Evolutionary conservation across 257 asterid species (phyloP).

Genomic region (Coffea eugenioides): DNA sequence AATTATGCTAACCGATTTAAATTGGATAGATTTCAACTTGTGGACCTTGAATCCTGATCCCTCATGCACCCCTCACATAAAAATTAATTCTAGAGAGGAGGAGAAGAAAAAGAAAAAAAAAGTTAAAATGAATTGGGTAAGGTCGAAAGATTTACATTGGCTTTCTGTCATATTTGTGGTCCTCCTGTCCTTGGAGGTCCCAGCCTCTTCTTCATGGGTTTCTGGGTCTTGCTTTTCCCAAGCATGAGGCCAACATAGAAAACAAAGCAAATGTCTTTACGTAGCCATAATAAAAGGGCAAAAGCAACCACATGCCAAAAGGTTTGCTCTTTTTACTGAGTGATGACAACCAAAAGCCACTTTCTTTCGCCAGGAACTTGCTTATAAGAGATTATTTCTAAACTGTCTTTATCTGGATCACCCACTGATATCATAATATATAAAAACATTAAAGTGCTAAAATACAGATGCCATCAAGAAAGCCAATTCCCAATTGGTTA

Average conservation of each 20-base stretch:
- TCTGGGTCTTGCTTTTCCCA: constrained; percentile 28
- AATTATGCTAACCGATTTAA: too few species aligned
- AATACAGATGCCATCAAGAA: background rate
- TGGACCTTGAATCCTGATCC: too few species aligned
- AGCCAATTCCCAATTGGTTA: background rate
- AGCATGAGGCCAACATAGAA: constrained; percentile 25
- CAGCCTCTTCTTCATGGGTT: constrained; percentile 29
- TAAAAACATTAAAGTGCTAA: background rate
- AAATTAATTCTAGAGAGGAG: too few species aligned
- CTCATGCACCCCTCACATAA: too few species aligned
- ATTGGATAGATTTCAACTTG: too few species aligned
- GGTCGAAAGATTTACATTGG: constrained; percentile 4
- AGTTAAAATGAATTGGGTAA: background rate
- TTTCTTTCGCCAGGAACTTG: constrained; percentile 18
- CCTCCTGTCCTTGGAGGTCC: constrained; percentile 26
- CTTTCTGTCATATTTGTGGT: constrained; percentile 20
- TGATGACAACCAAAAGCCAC: constrained; percentile 25
- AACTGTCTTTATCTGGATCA: constrained; percentile 22
- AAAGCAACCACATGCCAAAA: constrained; percentile 46
- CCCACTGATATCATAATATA: background rate
- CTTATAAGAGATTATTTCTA: constrained; percentile 6
- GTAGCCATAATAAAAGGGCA: constrained; percentile 31
- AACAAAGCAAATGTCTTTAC: constrained; percentile 14
- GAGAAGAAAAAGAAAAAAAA: background rate
- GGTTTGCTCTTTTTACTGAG: constrained; percentile 4